A percentile compares a stretch with the other conserved stretches of the same genome.
Evolutionary conservation across 179 eudicot genomes (phyloP).

Genomic region (Monotropa hypopitys): DNA sequence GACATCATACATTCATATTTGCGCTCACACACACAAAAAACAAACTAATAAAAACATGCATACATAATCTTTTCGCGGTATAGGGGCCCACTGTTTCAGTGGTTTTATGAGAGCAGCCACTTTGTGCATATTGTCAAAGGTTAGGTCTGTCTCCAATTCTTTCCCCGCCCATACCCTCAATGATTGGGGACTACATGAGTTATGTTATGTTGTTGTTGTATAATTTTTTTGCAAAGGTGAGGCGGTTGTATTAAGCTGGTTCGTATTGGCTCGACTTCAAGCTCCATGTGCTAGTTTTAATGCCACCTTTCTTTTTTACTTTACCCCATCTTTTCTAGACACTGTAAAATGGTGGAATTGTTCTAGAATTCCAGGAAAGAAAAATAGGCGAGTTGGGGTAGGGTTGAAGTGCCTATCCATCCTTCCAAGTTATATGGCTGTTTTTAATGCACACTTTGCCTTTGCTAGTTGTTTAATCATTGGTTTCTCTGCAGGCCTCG

Average conservation of each 20-base stretch:
- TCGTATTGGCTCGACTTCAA: neutral
- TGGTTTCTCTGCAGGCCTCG: slow-evolving; percentile 45
- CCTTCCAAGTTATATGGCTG: neutral
- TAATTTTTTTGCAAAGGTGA: no score
- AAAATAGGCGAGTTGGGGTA: neutral
- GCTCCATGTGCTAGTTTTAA: neutral
- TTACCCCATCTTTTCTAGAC: neutral
- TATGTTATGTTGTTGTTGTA: no score
- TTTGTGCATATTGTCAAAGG: no score
- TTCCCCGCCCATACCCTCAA: no score
- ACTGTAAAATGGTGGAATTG: neutral
- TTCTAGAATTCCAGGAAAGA: neutral
- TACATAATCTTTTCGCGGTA: neutral
- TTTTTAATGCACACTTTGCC: neutral
- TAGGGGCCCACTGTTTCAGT: no score
- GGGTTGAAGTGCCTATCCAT: neutral
- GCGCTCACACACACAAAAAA: neutral
- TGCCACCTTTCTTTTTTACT: neutral
- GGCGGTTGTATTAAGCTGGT: neutral
- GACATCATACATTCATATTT: neutral
- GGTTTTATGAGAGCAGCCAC: no score
- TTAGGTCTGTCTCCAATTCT: no score
- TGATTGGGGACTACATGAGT: no score
- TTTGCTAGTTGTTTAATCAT: neutral
- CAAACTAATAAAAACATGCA: neutral